Evolutionary conservation across 1,139 yeast genomes (phyloP).

Genomic region (Zygoascus meyerae): DNA sequence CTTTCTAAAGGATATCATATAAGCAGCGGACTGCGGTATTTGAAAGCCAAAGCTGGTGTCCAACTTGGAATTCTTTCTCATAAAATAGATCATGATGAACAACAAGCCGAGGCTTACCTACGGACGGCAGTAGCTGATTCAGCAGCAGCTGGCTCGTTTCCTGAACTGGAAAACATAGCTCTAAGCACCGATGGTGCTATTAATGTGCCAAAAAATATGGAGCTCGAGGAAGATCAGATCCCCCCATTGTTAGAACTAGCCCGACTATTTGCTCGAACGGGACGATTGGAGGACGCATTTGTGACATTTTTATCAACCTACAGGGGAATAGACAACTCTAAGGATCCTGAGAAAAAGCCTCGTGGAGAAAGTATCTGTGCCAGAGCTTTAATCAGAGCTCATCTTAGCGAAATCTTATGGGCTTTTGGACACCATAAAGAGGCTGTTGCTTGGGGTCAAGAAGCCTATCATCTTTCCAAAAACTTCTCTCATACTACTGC

Average conservation of each 20-base stretch:
- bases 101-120: slow-evolving; percentile 37
- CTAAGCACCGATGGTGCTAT: slow-evolving; percentile 6
- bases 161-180: slow-evolving; percentile 8
- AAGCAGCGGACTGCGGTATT: slow-evolving; percentile 28
- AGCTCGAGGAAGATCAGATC: slow-evolving; percentile 15
- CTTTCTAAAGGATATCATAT: slow-evolving; percentile 29
- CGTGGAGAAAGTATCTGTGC: slow-evolving; percentile 18
- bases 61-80: slow-evolving; percentile 25
- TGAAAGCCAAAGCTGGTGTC: slow-evolving; percentile 28
- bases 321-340: slow-evolving; percentile 22
- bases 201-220: slow-evolving; percentile 9
- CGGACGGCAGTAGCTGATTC: slow-evolving; percentile 41
- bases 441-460: slow-evolving; percentile 62
- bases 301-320: slow-evolving; percentile 31
- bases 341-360: slow-evolving; percentile 13
- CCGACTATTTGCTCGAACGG: slow-evolving; percentile 26
- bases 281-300: slow-evolving; percentile 27
- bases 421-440: slow-evolving; percentile 46
- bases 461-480: slow-evolving; percentile 38
- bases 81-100: slow-evolving; percentile 17
- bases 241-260: slow-evolving; percentile 29
- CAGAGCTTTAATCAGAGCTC: slow-evolving; percentile 46
- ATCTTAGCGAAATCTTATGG: slow-evolving; percentile 64
- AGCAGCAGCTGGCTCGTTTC: slow-evolving; percentile 10
- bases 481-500: slow-evolving; percentile 31